Evolutionary conservation across 441 rosid species (phyloP).

Genomic region (Rhodomyrtus psidioides): DNA sequence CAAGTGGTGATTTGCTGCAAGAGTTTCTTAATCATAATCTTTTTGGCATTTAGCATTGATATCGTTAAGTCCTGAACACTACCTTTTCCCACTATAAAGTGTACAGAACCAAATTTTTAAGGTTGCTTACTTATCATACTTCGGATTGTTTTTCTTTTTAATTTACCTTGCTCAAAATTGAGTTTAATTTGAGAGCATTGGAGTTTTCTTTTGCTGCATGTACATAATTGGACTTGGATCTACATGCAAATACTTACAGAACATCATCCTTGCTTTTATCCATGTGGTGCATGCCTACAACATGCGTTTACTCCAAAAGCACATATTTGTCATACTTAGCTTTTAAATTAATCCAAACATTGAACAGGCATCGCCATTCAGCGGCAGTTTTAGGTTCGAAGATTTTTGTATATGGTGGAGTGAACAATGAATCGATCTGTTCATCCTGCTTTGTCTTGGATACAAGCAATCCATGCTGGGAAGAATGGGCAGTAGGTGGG

Average conservation of each 20-base stretch:
- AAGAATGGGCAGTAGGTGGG: conserved; percentile 44
- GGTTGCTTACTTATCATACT: not conserved
- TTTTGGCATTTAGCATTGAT: not conserved
- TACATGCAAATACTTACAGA: not conserved
- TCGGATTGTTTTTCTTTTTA: not conserved
- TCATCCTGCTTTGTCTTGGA: conserved; percentile 57
- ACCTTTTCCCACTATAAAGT: not conserved
- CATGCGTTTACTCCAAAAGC: not conserved
- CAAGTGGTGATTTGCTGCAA: not conserved
- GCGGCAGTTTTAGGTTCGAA: conserved; percentile 66
- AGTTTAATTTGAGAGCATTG: not conserved
- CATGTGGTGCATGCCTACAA: not conserved
- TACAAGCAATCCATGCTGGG: conserved; percentile 52
- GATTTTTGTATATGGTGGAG: conserved; percentile 79
- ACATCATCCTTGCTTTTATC: not conserved
- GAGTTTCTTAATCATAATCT: not conserved
- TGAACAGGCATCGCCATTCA: conserved; percentile 80
- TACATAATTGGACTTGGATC: not conserved
- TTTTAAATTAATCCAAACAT: conserved; percentile 1
- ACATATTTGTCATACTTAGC: not conserved
- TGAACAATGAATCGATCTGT: conserved; percentile 40
- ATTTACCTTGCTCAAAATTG: not conserved
- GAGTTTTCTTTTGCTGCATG: not conserved
- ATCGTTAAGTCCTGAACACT: not conserved
- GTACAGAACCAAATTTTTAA: not conserved